Base-by-base conservation (phyloP, 176 grass and related monocot genomes). In the Ampelocalamus luodianensis region DNA sequence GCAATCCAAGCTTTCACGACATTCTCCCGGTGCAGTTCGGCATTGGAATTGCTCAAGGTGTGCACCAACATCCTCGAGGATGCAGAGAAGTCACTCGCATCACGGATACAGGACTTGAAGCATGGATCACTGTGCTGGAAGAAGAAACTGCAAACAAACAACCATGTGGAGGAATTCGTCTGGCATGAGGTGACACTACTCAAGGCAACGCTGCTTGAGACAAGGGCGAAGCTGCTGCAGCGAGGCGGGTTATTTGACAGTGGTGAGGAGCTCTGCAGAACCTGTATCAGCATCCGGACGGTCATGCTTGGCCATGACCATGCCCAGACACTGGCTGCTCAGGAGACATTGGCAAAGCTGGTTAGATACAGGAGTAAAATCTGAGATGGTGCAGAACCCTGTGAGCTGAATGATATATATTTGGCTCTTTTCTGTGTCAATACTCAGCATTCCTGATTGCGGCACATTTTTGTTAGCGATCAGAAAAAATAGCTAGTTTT, bases 51-150 rank as follows among this genome's bases (percentile, higher is more conserved):
- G 22, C 86, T 99, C 40, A 99, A 99, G 82, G 91, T 99, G 61
- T 99, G 96, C 81, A 99, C 96, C 5, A 99, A 96, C 48, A 54
- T 89, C 32, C 93, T 99, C 0, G 96, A 99, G 79, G 96, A 99
- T 44, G 88, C 75, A 1, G 96, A 98, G 80, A 93, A 92, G 75
- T 92, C 93, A 1, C 90, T 89, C 0, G 88, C 84, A 0, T 91
- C 84, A 0, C 91, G 86, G 58, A 88, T 94, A 46, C 91, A 99
- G 60, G 93, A 96, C 64, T 72, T 88, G 85, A 90, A 89, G 61
- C 87, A 80, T 11, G 85, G 85, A 2, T 80, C 93, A 0, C 76
- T 96, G 36, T 92, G 90, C 79, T 99, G 96, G 96, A 96, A 82
- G 77, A 99, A 94, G 83, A 96, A 89, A 66, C 81, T 89, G 55